Evolutionary conservation across 345 rosid genomes (phyloP).

Genomic region (Rubroshorea leprosula): DNA sequence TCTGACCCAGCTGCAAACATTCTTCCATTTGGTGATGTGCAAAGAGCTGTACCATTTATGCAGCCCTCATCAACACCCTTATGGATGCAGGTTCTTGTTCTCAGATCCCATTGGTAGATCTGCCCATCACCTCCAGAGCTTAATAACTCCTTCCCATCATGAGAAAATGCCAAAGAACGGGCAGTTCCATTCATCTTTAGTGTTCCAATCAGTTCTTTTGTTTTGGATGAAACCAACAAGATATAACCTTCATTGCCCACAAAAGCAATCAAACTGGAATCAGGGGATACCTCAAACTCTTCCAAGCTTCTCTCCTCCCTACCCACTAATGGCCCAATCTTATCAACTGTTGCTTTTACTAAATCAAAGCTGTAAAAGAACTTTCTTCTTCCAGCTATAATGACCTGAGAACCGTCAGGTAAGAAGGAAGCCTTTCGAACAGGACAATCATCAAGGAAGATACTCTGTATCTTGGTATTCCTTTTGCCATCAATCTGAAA

Average conservation of each 20-base stretch:
- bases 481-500: constrained; percentile 93
- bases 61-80: constrained; percentile 89
- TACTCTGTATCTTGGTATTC: constrained; percentile 79
- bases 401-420: constrained; percentile 88
- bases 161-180: constrained; percentile 67
- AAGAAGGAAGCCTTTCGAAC: constrained; percentile 72
- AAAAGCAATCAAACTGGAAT: constrained; percentile 72
- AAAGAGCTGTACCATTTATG: constrained; percentile 60
- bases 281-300: constrained; percentile 76
- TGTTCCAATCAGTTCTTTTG: constrained; percentile 77
- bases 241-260: constrained; percentile 86
- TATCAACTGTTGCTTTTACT: constrained; percentile 68
- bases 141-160: constrained; percentile 58
- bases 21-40: constrained; percentile 50
- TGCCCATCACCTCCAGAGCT: constrained; percentile 94
- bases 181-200: constrained; percentile 90
- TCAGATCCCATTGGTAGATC: constrained; percentile 85
- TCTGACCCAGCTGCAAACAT: constrained; percentile 85
- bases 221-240: constrained; percentile 72
- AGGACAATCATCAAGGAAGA: constrained; percentile 83
- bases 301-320: constrained; percentile 98
- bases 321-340: constrained; percentile 85
- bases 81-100: constrained; percentile 72
- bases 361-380: constrained; percentile 89
- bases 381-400: constrained; percentile 87